phyloP scores from a whole-genome alignment of 2,329 filamentous ascomycete genomes.

The Trichophyton rubrum region DNA sequence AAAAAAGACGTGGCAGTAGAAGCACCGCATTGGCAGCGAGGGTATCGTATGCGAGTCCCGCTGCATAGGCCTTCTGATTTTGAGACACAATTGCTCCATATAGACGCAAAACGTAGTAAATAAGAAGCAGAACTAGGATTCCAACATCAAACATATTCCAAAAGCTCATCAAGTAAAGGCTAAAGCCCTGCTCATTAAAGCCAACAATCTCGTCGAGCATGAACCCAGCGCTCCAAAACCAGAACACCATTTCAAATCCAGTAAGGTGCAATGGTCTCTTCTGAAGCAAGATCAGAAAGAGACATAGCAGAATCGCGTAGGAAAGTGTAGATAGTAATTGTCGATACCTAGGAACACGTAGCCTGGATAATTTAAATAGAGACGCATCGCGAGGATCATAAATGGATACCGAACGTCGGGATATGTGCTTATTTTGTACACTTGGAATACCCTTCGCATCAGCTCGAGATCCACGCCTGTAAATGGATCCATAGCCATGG shows the following conservation, averaged over 20 bases:
- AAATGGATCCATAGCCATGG: conserved; percentile 17
- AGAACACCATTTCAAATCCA: conserved; percentile 74
- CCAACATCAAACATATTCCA: conserved; percentile 95
- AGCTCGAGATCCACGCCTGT: not conserved
- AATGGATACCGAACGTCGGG: conserved; percentile 63
- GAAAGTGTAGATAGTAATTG: conserved; percentile 83
- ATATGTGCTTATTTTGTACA: conserved; percentile 13
- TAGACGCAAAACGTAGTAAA: conserved; percentile 79
- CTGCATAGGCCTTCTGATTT: conserved; percentile 53
- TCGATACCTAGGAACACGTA: conserved; percentile 82
- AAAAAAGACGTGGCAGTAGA: conserved; percentile 81
- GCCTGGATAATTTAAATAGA: conserved; percentile 75
- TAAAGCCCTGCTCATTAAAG: conserved; percentile 93
- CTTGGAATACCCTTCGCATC: not conserved
- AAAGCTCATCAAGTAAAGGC: conserved; percentile 92
- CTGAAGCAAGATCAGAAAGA: conserved; percentile 72
- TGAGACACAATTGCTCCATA: conserved; percentile 78
- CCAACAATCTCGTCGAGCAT: conserved; percentile 94
- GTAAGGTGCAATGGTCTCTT: conserved; percentile 70
- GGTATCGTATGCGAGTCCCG: conserved; percentile 85
- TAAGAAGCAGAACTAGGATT: conserved; percentile 70
- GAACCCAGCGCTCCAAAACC: conserved; percentile 95
- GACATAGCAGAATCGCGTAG: conserved; percentile 66
- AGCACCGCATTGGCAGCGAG: conserved; percentile 82
- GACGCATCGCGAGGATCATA: conserved; percentile 88